phyloP scores from a whole-genome alignment of 345 rosid genomes.

The sweet orange (Citrus sinensis) region DVS_A1.0 CM039166.1:21272501-21273000 shows the following conservation, averaged over 20 bases:
- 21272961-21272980: too few relatives aligned
- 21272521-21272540: neutral
- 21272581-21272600: neutral
- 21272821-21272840: neutral
- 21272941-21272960: neutral
- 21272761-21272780: neutral
- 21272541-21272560: neutral
- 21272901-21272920: neutral
- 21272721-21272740: neutral
- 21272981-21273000: too few relatives aligned
- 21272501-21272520: slow-evolving; percentile 39
- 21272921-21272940: neutral
- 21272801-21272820: neutral
- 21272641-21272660: neutral
- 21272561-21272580: neutral
- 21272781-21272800: neutral
- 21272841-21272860: neutral
- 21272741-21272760: neutral
- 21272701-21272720: neutral
- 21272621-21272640: neutral
- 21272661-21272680: neutral
- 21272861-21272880: neutral
- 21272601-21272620: neutral
- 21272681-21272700: neutral
- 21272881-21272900: neutral